Percentiles rank a stretch among this genome's conserved stretches.
These are phyloP conservation scores for Mucor plumbeus DNA, from an alignment of 371 early-diverging fungal genomes.

Conservation along the genomic window DNA sequence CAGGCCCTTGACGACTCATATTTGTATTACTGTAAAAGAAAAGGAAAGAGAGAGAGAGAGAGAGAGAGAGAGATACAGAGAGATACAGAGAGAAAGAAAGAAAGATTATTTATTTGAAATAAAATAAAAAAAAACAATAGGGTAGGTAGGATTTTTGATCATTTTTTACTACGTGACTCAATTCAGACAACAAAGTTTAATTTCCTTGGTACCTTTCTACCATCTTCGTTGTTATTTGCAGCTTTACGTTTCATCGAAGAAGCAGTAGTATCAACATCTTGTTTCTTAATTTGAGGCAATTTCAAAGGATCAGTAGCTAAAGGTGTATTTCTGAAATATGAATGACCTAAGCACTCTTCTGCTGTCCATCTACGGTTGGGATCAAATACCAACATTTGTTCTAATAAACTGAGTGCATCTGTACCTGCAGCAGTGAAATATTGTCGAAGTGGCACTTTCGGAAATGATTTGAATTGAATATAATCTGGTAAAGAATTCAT, in stretches of 20 bases:
- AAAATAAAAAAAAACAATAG: too few relatives aligned
- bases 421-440: slow-evolving; percentile 93
- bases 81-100: not conserved
- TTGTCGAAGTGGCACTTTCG: slow-evolving; percentile 75
- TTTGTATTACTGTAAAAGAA: not conserved
- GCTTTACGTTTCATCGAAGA: slow-evolving; percentile 13
- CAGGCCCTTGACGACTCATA: not conserved
- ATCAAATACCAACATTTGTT: slow-evolving; percentile 91
- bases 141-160: not conserved
- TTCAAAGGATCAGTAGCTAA: slow-evolving; percentile 84
- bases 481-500: slow-evolving; percentile 78
- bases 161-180: not conserved
- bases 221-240: not conserved
- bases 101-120: not conserved
- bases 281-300: slow-evolving; percentile 62
- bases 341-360: slow-evolving; percentile 85
- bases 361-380: slow-evolving; percentile 91
- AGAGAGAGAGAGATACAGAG: not conserved
- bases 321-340: slow-evolving; percentile 91
- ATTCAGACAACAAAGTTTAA: slow-evolving; percentile 10
- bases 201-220: slow-evolving; percentile 6
- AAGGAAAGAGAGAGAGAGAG: too few relatives aligned
- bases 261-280: not conserved
- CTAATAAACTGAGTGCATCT: slow-evolving; percentile 93
- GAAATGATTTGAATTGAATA: slow-evolving; percentile 65